Percentiles rank a stretch among this genome's conserved stretches.
These are phyloP conservation scores for Xylaria sp. DNA, from an alignment of 2,329 filamentous ascomycete genomes.

Conservation along the genomic window DNA sequence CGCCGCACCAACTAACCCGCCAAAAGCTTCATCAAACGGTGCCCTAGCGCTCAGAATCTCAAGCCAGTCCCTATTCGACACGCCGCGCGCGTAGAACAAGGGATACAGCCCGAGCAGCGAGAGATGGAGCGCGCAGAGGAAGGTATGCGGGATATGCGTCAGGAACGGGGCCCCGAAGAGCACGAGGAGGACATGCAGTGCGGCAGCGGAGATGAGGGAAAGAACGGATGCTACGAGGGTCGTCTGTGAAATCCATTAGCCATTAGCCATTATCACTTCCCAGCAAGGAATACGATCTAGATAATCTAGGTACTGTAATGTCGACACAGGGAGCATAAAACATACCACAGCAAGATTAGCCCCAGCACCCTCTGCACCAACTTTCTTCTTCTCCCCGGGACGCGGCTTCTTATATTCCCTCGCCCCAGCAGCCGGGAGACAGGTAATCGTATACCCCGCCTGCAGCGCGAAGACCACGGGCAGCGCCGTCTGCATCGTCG, in stretches of 20 bases:
- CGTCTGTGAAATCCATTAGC: no score
- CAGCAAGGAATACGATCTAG: no score
- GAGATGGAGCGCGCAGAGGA: conserved; percentile 81
- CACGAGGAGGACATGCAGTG: conserved; percentile 68
- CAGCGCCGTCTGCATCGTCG: conserved; percentile 65
- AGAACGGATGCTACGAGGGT: conserved; percentile 72
- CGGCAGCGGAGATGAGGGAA: conserved; percentile 37
- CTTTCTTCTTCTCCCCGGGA: conserved; percentile 61
- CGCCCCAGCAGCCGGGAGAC: conserved; percentile 64
- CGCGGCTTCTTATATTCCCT: conserved; percentile 56
- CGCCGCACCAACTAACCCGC: conserved; percentile 76
- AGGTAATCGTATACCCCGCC: conserved; percentile 64
- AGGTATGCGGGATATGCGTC: conserved; percentile 77
- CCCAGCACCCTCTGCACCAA: conserved; percentile 46
- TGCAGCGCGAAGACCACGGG: conserved; percentile 70
- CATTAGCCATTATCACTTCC: no score
- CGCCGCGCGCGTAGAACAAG: conserved; percentile 83
- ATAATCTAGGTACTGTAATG: no score
- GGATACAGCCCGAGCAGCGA: conserved; percentile 79
- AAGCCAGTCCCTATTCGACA: conserved; percentile 74
- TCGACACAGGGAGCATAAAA: conserved; percentile 13
- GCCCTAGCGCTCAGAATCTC: conserved; percentile 68
- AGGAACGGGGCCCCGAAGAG: conserved; percentile 92
- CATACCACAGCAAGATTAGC: conserved; percentile 55
- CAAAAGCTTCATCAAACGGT: conserved; percentile 85